A percentile compares a stretch with the other conserved stretches of the same genome.
Evolutionary conservation across 495 filamentous ascomycete genomes (phyloP).

Genomic region (Penicillium salamii): DNA sequence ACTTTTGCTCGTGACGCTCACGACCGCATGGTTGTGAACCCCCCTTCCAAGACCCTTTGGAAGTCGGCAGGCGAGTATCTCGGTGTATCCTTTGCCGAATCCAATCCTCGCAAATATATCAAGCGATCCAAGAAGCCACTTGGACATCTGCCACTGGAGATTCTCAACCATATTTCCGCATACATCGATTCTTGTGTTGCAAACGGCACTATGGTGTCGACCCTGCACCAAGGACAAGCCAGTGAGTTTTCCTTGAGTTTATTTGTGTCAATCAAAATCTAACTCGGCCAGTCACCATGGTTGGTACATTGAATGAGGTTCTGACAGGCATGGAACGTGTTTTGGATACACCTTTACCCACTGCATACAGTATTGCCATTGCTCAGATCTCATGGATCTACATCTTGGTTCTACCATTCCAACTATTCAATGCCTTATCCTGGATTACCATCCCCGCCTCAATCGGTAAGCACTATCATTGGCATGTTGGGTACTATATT

Average conservation of each 20-base stretch:
- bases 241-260: slow-evolving; percentile 27
- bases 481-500: neutral
- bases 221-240: slow-evolving; percentile 43
- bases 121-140: slow-evolving; percentile 62
- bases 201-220: slow-evolving; percentile 54
- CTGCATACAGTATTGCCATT: slow-evolving; percentile 83
- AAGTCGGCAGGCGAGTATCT: slow-evolving; percentile 66
- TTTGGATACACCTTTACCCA: slow-evolving; percentile 77
- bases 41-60: slow-evolving; percentile 50
- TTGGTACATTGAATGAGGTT: slow-evolving; percentile 64
- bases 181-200: slow-evolving; percentile 58
- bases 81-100: slow-evolving; percentile 65
- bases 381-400: slow-evolving; percentile 88
- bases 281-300: slow-evolving; percentile 27
- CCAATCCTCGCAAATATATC: slow-evolving; percentile 70
- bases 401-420: slow-evolving; percentile 79
- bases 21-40: slow-evolving; percentile 40
- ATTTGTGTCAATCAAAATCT: neutral
- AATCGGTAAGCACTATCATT: slow-evolving; percentile 45
- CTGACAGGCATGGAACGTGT: slow-evolving; percentile 75
- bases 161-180: slow-evolving; percentile 66
- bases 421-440: slow-evolving; percentile 58
- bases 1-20: slow-evolving; percentile 68
- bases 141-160: slow-evolving; percentile 76
- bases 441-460: slow-evolving; percentile 88